These are phyloP conservation scores for Apophysomyces variabilis DNA, from an alignment of 371 early-diverging fungal genomes.

Conservation along the genomic window DNA sequence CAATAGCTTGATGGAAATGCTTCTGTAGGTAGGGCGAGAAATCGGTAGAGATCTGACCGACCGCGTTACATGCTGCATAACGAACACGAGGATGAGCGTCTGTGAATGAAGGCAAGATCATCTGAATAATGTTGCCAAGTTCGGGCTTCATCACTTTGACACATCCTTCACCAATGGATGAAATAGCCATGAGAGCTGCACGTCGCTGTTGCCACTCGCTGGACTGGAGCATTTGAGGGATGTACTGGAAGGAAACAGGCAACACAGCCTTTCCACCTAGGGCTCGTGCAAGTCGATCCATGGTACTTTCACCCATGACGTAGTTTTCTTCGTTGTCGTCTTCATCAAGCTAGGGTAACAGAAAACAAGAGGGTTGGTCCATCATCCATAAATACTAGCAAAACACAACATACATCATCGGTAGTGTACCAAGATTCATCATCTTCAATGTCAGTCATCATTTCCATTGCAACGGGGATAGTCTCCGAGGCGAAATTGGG, in stretches of 20 bases:
- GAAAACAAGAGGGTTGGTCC: not conserved
- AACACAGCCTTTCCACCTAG: slow-evolving; percentile 90
- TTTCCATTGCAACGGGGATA: slow-evolving; percentile 86
- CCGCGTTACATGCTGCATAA: slow-evolving; percentile 93
- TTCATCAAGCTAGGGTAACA: slow-evolving; percentile 70
- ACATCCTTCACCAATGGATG: slow-evolving; percentile 97
- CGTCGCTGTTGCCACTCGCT: slow-evolving; percentile 91
- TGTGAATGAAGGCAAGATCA: slow-evolving; percentile 82
- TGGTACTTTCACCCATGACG: slow-evolving; percentile 91
- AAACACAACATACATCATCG: slow-evolving; percentile 62
- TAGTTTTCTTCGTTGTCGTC: slow-evolving; percentile 87
- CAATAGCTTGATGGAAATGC: slow-evolving; percentile 76
- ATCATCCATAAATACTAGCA: not conserved
- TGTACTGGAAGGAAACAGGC: slow-evolving; percentile 85
- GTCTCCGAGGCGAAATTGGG: slow-evolving; percentile 73
- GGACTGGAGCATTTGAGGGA: slow-evolving; percentile 90
- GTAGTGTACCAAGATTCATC: slow-evolving; percentile 91
- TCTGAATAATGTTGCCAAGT: slow-evolving; percentile 80
- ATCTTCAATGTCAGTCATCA: slow-evolving; percentile 92
- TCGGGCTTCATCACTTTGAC: slow-evolving; percentile 90
- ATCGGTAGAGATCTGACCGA: slow-evolving; percentile 97
- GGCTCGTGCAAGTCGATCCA: slow-evolving; percentile 92
- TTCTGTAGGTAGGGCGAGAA: slow-evolving; percentile 89
- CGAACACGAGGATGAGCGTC: slow-evolving; percentile 97
- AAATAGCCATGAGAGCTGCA: slow-evolving; percentile 93